phyloP scores from a whole-genome alignment of 1,284 basidiomycete species.

The Pseudozyma hubeiensis region DNA sequence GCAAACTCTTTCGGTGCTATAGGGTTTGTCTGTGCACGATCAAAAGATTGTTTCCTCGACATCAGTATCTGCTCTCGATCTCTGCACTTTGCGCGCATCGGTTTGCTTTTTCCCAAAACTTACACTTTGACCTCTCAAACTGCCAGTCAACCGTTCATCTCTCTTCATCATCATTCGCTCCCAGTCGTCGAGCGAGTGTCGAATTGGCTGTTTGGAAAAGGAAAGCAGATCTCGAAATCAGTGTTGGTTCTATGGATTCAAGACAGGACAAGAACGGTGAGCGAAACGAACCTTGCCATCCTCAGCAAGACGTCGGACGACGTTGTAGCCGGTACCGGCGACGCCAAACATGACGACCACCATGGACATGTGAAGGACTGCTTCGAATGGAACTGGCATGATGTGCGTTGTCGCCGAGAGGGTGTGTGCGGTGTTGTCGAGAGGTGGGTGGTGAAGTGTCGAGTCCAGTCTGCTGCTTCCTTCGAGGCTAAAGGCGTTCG shows the following conservation, averaged over 20 bases:
- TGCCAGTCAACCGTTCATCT: constrained; percentile 66
- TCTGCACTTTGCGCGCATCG: background rate
- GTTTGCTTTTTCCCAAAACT: constrained; percentile 20
- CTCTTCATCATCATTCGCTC: constrained; percentile 68
- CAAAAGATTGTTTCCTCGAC: background rate
- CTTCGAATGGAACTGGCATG: constrained; percentile 69
- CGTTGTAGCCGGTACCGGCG: constrained; percentile 66
- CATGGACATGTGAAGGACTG: constrained; percentile 67
- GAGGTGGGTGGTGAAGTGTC: no score
- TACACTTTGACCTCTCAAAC: constrained; percentile 65
- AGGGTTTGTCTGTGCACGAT: constrained; percentile 51
- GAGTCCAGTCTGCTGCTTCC: no score
- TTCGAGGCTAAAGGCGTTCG: no score
- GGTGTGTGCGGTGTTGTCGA: background rate
- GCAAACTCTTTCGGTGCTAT: constrained; percentile 64
- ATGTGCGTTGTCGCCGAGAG: background rate
- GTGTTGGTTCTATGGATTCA: background rate
- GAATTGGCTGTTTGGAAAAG: constrained; percentile 48
- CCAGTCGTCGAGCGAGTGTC: constrained; percentile 67
- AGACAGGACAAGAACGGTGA: background rate
- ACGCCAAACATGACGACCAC: constrained; percentile 68
- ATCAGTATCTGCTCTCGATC: background rate
- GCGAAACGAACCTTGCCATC: constrained; percentile 64
- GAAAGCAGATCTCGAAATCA: background rate
- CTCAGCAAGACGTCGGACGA: constrained; percentile 60